A percentile compares a stretch with the other conserved stretches of the same genome.
Evolutionary conservation across 2,329 filamentous ascomycete species (phyloP).

Genomic region (Colletotrichum sp.): DNA sequence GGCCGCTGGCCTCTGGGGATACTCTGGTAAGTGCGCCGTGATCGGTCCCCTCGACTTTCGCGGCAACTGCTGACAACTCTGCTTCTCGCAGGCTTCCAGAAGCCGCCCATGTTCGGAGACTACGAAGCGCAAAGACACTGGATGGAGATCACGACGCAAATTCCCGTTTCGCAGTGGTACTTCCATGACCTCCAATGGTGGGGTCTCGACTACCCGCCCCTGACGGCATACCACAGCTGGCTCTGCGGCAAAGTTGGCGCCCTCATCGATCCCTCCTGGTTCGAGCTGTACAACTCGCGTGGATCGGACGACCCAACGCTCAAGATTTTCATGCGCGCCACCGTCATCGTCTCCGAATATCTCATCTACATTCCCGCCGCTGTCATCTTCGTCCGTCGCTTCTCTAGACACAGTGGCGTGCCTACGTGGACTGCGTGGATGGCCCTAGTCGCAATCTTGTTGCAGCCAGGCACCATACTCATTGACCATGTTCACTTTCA

Average conservation of each 20-base stretch:
- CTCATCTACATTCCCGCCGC: conserved; percentile 85
- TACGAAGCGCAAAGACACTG: conserved; percentile 98
- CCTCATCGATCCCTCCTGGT: conserved; percentile 83
- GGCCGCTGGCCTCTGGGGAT: conserved; percentile 91
- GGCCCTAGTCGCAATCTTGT: conserved; percentile 85
- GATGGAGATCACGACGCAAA: conserved; percentile 94
- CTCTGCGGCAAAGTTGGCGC: conserved; percentile 85
- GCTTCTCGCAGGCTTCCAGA: conserved; percentile 66
- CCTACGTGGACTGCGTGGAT: conserved; percentile 84
- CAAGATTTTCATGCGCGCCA: conserved; percentile 96
- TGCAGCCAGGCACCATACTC: conserved; percentile 90
- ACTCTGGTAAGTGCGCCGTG: conserved; percentile 71
- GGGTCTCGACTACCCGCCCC: conserved; percentile 96
- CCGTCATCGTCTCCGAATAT: conserved; percentile 90
- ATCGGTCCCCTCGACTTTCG: not conserved
- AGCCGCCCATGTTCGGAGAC: conserved; percentile 92
- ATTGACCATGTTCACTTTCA: conserved; percentile 97
- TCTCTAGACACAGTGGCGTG: conserved; percentile 76
- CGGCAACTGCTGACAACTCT: conserved; percentile 11
- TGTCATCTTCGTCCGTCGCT: conserved; percentile 84
- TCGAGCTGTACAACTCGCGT: conserved; percentile 81
- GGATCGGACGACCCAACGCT: conserved; percentile 79
- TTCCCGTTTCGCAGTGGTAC: conserved; percentile 96
- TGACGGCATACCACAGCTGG: conserved; percentile 99
- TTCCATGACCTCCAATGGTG: conserved; percentile 97